Evolutionary conservation across 2,329 filamentous ascomycete genomes (phyloP), one percentile per base, ranked within the genome.

Genomic region (Didymellaceae sp.): DNA sequence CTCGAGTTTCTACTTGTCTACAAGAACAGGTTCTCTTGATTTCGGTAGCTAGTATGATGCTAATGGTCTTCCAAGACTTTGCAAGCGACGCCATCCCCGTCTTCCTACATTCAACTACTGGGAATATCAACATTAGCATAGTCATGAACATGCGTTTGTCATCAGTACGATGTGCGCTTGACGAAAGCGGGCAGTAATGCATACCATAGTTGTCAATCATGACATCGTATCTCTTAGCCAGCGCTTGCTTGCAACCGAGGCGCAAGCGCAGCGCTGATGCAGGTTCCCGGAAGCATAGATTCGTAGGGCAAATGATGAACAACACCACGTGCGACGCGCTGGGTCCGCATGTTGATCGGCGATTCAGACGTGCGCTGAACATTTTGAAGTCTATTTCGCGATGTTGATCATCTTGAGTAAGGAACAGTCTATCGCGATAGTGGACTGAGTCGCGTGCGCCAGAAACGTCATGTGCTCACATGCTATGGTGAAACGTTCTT

Each of bases 271-370:
- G 11, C 24, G 24, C 24, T 25, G 5, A 45, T 42, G 37, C 52
- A 55, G 52, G 44, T 37, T 44, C 21, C 42, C 43, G 48, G 43
- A 52, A 52, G 2, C 31, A 52, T 46, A 38, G 18, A 46, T 33
- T 52, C 48, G 48, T 42, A 52, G 25, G 35, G 48, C 21, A 46
- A 43, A 44, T 37, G 39, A 45, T 52, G 18, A 11, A 11, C 44
- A 20, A 16, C 7, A 13, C 35, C 52, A 55, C 52, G 48, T 55
- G 52, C 39, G 41, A 9, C 30, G 35, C 2, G 38, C 18, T 40
- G 35, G 35, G 45, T 52, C 34, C 42, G 44, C 48, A 42, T 13
- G 5, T 17, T 41, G 20, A 52, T 52, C 42, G 42, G 37, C 26
- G 32, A 46, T 42, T n/a, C 25, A 33, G 14, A 35, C 24, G 31